phyloP scores from a whole-genome alignment of 495 filamentous ascomycete species.

The Clohesyomyces aquaticus region DNA sequence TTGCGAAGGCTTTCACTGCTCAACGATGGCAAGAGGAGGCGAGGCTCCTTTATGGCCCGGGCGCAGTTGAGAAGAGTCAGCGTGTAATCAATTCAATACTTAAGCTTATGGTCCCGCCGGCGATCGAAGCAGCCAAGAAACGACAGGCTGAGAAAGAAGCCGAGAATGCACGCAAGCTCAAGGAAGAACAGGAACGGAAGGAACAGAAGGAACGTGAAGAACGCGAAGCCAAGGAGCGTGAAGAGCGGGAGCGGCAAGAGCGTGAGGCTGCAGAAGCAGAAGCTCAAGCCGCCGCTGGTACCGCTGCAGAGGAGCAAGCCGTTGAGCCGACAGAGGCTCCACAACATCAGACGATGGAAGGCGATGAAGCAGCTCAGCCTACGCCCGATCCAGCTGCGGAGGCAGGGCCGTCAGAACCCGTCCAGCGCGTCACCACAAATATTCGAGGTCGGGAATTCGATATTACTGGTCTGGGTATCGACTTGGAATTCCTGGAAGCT shows the following conservation, averaged over 20 bases:
- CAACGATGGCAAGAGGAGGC: conserved; percentile 90
- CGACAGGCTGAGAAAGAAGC: conserved; percentile 46
- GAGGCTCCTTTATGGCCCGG: conserved; percentile 75
- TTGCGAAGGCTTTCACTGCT: conserved; percentile 68
- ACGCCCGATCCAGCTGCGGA: conserved; percentile 42
- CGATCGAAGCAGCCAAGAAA: conserved; percentile 74
- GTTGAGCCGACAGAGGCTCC: conserved; percentile 44
- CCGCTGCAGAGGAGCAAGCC: conserved; percentile 20
- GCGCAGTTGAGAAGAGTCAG: conserved; percentile 69
- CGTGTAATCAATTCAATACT: conserved; percentile 75
- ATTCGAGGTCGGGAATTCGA: conserved; percentile 85
- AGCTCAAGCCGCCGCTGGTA: conserved; percentile 37
- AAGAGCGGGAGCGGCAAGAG: conserved; percentile 62
- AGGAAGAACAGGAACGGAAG: conserved; percentile 53
- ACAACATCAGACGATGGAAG: conserved; percentile 78
- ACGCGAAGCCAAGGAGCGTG: conserved; percentile 69
- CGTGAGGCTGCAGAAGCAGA: conserved; percentile 60
- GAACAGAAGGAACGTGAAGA: conserved; percentile 54
- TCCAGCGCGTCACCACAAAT: conserved; percentile 69
- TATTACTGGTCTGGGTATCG: conserved; percentile 91
- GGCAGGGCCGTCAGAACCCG: conserved; percentile 57
- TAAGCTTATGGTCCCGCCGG: conserved; percentile 76
- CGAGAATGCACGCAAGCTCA: conserved; percentile 47
- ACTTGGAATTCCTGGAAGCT: conserved; percentile 89
- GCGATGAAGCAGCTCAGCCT: conserved; percentile 64